Percentiles rank a stretch among this genome's conserved stretches.
These are phyloP conservation scores for Irpex sp. DNA, from an alignment of 1,284 basidiomycete species.

Conservation along the genomic window DNA sequence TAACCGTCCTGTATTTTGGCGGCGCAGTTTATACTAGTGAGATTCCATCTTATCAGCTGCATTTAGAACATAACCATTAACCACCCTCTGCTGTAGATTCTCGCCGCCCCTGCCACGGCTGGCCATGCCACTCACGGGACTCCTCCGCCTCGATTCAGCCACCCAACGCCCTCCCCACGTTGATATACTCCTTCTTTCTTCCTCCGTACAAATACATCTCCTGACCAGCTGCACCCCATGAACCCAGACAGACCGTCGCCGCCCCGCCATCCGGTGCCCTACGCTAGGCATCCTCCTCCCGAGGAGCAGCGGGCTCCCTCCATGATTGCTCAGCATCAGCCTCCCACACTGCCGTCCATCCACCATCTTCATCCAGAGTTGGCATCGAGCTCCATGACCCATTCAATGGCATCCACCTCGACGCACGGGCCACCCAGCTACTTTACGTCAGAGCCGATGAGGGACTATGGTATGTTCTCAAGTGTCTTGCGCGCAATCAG, in stretches of 20 bases:
- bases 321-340: constrained; percentile 9
- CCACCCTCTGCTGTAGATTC: constrained; percentile 16
- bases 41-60: constrained; percentile 27
- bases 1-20: constrained; percentile 17
- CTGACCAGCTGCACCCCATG: constrained; percentile 10
- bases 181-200: constrained; percentile 2
- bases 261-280: constrained; percentile 16
- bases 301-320: constrained; percentile 11
- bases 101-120: constrained; percentile 20
- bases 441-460: constrained; percentile 18
- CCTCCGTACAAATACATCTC: constrained; percentile 5
- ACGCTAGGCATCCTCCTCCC: constrained; percentile 14
- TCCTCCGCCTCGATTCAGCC: constrained; percentile 15
- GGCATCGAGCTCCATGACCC: constrained; percentile 30
- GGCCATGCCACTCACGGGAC: constrained; percentile 24
- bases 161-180: constrained; percentile 13
- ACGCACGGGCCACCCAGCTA: constrained; percentile 17
- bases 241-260: constrained; percentile 19
- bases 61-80: constrained; percentile 18
- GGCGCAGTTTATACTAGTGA: constrained; percentile 16
- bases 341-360: constrained; percentile 55
- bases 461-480: constrained; percentile 13
- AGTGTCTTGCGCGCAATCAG: background rate
- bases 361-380: constrained; percentile 61
- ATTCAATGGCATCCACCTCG: constrained; percentile 13